These are phyloP conservation scores for Scalesia atractyloides DNA, from an alignment of 129 eudicot genomes.

Conservation along the genomic window DNA sequence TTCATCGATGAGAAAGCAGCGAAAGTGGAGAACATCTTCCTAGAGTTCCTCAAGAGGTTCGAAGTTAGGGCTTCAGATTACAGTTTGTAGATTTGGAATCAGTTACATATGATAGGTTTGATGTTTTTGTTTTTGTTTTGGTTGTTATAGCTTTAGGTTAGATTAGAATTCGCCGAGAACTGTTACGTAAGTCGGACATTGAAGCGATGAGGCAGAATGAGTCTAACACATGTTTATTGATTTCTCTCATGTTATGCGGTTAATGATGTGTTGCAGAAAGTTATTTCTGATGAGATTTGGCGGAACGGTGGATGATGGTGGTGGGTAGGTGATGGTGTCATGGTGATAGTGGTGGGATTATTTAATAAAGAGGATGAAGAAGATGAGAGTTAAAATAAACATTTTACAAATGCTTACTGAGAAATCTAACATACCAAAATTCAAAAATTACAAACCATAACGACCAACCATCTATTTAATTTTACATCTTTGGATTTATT, in stretches of 20 bases:
- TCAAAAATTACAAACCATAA: too few species aligned
- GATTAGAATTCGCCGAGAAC: conserved; percentile 50
- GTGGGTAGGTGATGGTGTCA: too few species aligned
- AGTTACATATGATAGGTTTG: background rate
- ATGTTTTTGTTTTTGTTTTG: background rate
- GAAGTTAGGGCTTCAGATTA: background rate
- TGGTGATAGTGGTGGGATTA: too few species aligned
- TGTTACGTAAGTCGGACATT: conserved; percentile 69
- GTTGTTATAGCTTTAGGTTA: conserved; percentile 40
- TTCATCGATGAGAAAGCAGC: conserved; percentile 88
- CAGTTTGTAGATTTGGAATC: background rate
- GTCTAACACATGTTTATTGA: conserved; percentile 91
- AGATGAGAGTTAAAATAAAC: too few species aligned
- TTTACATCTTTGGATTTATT: too few species aligned
- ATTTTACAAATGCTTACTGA: too few species aligned
- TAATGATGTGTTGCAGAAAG: conserved; percentile 75
- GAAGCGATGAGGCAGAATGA: conserved; percentile 76
- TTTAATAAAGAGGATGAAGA: too few species aligned
- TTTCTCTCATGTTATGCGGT: conserved; percentile 95
- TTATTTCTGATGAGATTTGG: conserved; percentile 78
- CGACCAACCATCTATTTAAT: too few species aligned
- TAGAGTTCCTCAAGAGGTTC: conserved; percentile 84
- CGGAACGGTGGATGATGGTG: too few species aligned
- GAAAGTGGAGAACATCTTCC: conserved; percentile 77
- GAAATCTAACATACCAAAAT: too few species aligned